Evolutionary conservation across 495 filamentous ascomycete genomes (phyloP).

Genomic region (Barbatosphaeria neglecta): DNA sequence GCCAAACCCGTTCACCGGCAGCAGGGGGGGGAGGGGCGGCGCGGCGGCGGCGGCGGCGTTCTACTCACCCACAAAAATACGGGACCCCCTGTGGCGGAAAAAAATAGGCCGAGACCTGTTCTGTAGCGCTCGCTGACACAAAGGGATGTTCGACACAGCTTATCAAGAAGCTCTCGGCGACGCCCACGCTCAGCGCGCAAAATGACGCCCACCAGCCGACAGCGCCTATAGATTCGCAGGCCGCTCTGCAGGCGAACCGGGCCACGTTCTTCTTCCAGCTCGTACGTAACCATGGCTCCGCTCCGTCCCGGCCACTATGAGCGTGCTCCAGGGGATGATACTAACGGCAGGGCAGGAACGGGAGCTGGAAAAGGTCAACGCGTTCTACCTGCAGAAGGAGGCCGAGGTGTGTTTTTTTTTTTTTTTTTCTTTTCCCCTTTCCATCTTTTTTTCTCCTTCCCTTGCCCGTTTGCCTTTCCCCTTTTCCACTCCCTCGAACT

Average conservation of each 20-base stretch:
- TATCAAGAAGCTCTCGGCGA: conserved; percentile 93
- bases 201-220: conserved; percentile 44
- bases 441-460: no score
- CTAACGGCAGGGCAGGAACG: conserved; percentile 56
- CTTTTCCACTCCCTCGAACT: no score
- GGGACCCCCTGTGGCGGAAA: background rate
- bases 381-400: conserved; percentile 95
- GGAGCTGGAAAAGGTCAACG: conserved; percentile 96
- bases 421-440: conserved; percentile 1
- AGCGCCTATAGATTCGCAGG: conserved; percentile 57
- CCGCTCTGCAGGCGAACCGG: conserved; percentile 90
- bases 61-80: background rate
- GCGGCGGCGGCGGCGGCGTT: no score
- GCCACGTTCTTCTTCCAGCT: conserved; percentile 97
- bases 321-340: conserved; percentile 2
- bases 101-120: background rate
- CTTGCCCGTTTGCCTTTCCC: no score
- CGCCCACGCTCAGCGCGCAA: conserved; percentile 67
- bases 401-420: conserved; percentile 59
- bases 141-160: conserved; percentile 58
- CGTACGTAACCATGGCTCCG: conserved; percentile 43
- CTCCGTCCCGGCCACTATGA: conserved; percentile 1
- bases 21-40: no score
- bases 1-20: background rate
- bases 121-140: conserved; percentile 21